A percentile compares a stretch with the other conserved stretches of the same genome.
These are phyloP conservation scores for Rhodocollybia butyracea DNA, from an alignment of 768 basidiomycete species.

Conservation along the genomic window DNA sequence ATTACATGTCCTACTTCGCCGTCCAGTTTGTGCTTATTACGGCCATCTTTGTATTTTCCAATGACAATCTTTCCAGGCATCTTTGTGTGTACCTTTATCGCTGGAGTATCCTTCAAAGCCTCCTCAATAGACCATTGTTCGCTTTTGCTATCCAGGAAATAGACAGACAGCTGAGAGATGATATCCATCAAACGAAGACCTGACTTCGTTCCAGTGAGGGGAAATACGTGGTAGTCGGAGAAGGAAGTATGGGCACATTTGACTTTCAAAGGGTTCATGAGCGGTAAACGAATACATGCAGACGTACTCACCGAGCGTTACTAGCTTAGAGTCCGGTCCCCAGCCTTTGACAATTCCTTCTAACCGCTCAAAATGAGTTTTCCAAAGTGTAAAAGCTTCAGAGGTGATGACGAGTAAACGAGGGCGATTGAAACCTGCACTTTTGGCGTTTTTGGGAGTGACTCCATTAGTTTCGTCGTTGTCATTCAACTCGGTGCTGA, in stretches of 20 bases:
- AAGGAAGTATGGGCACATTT: conserved; percentile 42
- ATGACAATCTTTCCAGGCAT: conserved; percentile 37
- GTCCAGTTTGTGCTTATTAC: conserved; percentile 38
- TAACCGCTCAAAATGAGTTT: conserved; percentile 63
- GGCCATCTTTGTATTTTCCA: conserved; percentile 42
- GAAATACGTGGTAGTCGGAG: conserved; percentile 45
- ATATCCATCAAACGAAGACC: conserved; percentile 31
- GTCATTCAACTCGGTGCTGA: conserved; percentile 7
- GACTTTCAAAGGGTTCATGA: conserved; percentile 24
- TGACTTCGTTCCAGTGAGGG: conserved; percentile 31
- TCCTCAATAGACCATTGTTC: conserved; percentile 25
- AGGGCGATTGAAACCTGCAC: conserved; percentile 23
- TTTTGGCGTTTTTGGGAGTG: conserved; percentile 1
- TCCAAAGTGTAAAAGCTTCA: conserved; percentile 77
- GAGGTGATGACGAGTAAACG: conserved; percentile 70
- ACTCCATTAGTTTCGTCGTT: conserved; percentile 2
- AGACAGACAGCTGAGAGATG: conserved; percentile 34
- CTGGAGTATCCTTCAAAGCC: conserved; percentile 14
- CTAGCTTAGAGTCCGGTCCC: conserved; percentile 42
- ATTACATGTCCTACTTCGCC: conserved; percentile 45
- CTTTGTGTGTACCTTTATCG: conserved; percentile 24
- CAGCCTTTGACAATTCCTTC: conserved; percentile 51
- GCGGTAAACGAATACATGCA: not conserved
- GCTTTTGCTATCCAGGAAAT: conserved; percentile 36
- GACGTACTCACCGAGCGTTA: conserved; percentile 44